Base-by-base conservation (phyloP, 495 filamentous ascomycete species). In the Alectoria sarmentosa region DNA sequence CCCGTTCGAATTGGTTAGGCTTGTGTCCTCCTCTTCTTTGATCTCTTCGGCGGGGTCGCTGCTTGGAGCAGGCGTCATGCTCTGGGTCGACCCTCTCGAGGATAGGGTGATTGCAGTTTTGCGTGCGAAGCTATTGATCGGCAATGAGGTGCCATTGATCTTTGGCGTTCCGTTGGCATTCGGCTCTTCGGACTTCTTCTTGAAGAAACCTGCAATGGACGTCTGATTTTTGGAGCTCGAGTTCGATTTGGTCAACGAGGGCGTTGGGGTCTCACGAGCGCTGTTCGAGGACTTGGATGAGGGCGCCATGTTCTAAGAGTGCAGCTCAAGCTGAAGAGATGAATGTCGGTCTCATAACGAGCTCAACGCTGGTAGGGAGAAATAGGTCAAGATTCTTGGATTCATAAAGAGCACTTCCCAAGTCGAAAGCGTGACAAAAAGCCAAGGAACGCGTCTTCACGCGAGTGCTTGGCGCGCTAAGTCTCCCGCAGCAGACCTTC, bases 151-250 rank as follows among this genome's bases (percentile, higher is more conserved):
- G 58, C 76, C 71, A 69, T 82, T 79, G 14, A 76, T 74, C 5
- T 78, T 78, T 1, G 77, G 76, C 8, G 75, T 77, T 1, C 73
- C 77, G 17, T 78, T 76, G 39, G 76, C 76, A 11, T 69, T 73
- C 15, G 79, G 76, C 28, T 79, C 76, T 13, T 79, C 78, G 0
- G 82, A 76, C 15, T 83, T 83, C 69, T 88, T 93, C 63, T 87
- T 80, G 69, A 96, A 96, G 79, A 96, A 96, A 42, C 90, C 89
- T 5, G 92, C 79, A 59, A 96, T 94, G 14, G 83, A 84, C 67
- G 86, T 90, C 76, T 93, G 88, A 70, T 84, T 88, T 71, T 88
- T 91, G 4, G 79, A 76, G 19, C 74, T 79, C 8, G 79, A 76
- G 17, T 75, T 80, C 7, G 80, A 70, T 65, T 75, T 73, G 67